Base-by-base conservation (phyloP, 768 basidiomycete species). In the Exsudoporus frostii region DNA sequence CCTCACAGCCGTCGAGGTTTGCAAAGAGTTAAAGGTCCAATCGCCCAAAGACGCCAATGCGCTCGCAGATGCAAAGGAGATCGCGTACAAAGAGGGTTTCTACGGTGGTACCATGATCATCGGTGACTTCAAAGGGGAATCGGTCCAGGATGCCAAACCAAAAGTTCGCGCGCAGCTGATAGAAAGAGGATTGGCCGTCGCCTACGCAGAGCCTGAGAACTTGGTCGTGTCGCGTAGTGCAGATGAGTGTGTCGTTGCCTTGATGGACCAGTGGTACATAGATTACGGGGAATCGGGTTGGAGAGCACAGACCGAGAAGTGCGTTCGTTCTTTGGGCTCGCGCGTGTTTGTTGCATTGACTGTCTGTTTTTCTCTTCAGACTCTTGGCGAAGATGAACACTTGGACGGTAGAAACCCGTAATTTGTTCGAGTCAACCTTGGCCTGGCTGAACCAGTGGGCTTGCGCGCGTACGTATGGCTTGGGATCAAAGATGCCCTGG, bases 211-310 rank as follows among this genome's bases (percentile, higher is more conserved):
- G 72, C 96, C 96, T 1, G 95, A 98, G 71, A 89, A 88, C 51
- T 68, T 91, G 59, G 88, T 98, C 64, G 83, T 94, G 63, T 91
- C 88, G 41, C 79, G 96, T 40, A 92, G 89, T 70, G 84, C 82
- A n/a, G 97, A 99, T 65, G 96, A 98, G 72, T 99, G 97, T 74
- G 90, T 98, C 19, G 93, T 99, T 53, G 95, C 96, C 4, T 74
- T 99, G 59, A 95, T 94, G 84, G 97, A 99, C 68, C 97, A 99
- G 72, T 99, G 96, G 95, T 99, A 98, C 71, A 73, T 98, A 70
- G 93, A 98, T 71, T 99, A 98, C 63, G 97, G 96, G 61, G 93
- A 98, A 75, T 70, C 82, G 1, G 67, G 69, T n/a, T 99, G 97
- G 97, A 90, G 86, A 69, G 81, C 79, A 15, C 81, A 90, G 64